These are phyloP conservation scores for Erodium texanum DNA, from an alignment of 441 rosid genomes.

Conservation along the genomic window DNA sequence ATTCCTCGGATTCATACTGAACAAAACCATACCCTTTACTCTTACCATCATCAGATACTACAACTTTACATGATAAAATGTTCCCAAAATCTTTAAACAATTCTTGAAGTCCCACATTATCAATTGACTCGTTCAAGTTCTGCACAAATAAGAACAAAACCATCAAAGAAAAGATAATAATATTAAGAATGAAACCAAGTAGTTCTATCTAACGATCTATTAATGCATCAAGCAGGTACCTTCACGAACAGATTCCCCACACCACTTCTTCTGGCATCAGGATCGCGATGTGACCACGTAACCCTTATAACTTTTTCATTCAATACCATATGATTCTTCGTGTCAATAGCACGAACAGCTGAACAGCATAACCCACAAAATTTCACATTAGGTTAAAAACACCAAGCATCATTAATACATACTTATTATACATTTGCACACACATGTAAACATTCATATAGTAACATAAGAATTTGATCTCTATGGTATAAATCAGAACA, in stretches of 20 bases:
- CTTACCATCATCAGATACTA: slow-evolving; percentile 36
- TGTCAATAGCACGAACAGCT: slow-evolving; percentile 41
- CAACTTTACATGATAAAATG: slow-evolving; percentile 45
- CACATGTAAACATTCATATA: too few relatives aligned
- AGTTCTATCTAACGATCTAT: background rate
- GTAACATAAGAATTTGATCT: background rate
- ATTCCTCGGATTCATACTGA: slow-evolving; percentile 35
- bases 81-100: slow-evolving; percentile 37
- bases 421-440: background rate
- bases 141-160: slow-evolving; percentile 13
- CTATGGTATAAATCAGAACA: too few relatives aligned
- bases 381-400: background rate
- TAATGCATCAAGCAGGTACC: slow-evolving; percentile 20
- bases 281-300: slow-evolving; percentile 46
- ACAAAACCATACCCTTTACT: slow-evolving; percentile 52
- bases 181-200: background rate
- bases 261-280: slow-evolving; percentile 43
- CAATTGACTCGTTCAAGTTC: slow-evolving; percentile 39
- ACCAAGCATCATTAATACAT: background rate
- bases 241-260: slow-evolving; percentile 48
- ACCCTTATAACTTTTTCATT: slow-evolving; percentile 44
- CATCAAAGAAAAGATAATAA: background rate
- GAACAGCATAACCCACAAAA: slow-evolving; percentile 4
- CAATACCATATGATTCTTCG: slow-evolving; percentile 35
- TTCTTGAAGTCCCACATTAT: slow-evolving; percentile 31